Evolutionary conservation across 768 basidiomycete species (phyloP).

Genomic region (Boletellus ananas): DNA sequence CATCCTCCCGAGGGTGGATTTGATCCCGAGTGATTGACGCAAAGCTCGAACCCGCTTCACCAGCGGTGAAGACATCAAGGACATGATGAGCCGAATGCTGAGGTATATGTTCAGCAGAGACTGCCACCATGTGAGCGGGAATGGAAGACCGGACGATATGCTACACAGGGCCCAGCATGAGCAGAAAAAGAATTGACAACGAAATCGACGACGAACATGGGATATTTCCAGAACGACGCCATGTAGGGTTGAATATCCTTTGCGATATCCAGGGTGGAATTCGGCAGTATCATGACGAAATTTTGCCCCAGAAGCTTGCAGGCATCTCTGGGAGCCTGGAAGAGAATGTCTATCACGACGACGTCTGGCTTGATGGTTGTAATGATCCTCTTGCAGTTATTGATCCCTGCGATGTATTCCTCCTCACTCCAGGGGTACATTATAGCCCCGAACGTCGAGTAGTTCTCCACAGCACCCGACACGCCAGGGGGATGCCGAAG

Average conservation of each 20-base stretch:
- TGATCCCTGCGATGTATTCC: constrained; percentile 5
- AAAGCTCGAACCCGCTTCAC: background rate
- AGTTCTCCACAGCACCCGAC: constrained; percentile 2
- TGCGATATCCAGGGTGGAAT: background rate
- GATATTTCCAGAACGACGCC: constrained; percentile 6
- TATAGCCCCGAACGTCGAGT: background rate
- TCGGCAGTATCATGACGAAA: constrained; percentile 1
- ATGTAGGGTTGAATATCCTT: background rate
- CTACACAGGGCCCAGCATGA: background rate
- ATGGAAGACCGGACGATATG: constrained; percentile 6
- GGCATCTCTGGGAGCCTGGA: constrained; percentile 2
- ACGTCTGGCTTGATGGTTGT: background rate
- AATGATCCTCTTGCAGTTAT: constrained; percentile 1
- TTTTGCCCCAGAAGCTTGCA: constrained; percentile 4
- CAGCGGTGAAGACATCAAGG: background rate
- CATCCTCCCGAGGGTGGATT: background rate
- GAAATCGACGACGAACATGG: background rate
- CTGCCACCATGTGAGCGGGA: constrained; percentile 15
- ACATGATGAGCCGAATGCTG: background rate
- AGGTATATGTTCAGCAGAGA: constrained; percentile 9
- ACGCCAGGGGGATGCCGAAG: constrained; percentile 1
- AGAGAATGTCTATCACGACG: background rate
- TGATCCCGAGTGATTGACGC: constrained; percentile 4
- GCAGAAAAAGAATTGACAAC: background rate
- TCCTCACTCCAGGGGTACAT: constrained; percentile 1